A percentile compares a stretch with the other conserved stretches of the same genome.
Evolutionary conservation across 2,329 filamentous ascomycete genomes (phyloP).

Genomic region (Colletotrichum magnum): DNA sequence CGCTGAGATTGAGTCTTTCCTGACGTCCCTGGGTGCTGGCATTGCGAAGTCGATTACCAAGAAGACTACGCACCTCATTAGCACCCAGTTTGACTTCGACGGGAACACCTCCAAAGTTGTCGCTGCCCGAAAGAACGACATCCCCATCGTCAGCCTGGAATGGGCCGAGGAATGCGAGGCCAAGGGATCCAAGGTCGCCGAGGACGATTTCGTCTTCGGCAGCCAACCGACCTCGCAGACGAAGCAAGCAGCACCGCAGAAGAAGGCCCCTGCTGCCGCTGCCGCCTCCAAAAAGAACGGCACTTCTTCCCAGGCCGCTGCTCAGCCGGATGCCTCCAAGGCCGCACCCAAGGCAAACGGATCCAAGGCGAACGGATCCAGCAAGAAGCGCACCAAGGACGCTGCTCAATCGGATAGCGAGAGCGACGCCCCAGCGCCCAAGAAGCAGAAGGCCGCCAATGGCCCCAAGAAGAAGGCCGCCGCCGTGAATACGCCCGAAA

Average conservation of each 20-base stretch:
- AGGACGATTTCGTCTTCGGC: conserved; percentile 48
- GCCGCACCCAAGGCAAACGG: conserved; percentile 29
- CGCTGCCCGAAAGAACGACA: conserved; percentile 59
- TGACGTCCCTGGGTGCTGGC: conserved; percentile 64
- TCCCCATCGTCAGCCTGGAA: conserved; percentile 70
- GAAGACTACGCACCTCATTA: conserved; percentile 70
- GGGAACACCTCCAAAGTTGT: conserved; percentile 66
- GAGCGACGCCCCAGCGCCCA: conserved; percentile 47
- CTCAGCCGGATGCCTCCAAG: conserved; percentile 17
- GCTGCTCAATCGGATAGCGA: conserved; percentile 43
- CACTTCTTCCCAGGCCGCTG: conserved; percentile 12
- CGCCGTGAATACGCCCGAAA: too few relatives aligned
- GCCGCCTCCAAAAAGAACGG: conserved; percentile 14
- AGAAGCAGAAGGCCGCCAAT: conserved; percentile 47
- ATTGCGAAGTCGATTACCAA: conserved; percentile 63
- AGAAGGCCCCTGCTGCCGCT: conserved; percentile 15
- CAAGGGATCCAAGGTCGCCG: conserved; percentile 54
- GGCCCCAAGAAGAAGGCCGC: conserved; percentile 20
- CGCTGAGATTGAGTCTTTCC: conserved; percentile 59
- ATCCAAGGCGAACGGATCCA: conserved; percentile 27
- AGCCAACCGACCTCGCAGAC: not conserved
- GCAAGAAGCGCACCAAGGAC: conserved; percentile 41
- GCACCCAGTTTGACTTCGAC: conserved; percentile 66
- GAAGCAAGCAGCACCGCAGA: not conserved
- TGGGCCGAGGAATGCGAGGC: conserved; percentile 74